Evolutionary conservation across 2,329 filamentous ascomycete genomes (phyloP), one percentile per base, ranked within the genome.

Genomic region (Verticillium zaregamsianum): DNA sequence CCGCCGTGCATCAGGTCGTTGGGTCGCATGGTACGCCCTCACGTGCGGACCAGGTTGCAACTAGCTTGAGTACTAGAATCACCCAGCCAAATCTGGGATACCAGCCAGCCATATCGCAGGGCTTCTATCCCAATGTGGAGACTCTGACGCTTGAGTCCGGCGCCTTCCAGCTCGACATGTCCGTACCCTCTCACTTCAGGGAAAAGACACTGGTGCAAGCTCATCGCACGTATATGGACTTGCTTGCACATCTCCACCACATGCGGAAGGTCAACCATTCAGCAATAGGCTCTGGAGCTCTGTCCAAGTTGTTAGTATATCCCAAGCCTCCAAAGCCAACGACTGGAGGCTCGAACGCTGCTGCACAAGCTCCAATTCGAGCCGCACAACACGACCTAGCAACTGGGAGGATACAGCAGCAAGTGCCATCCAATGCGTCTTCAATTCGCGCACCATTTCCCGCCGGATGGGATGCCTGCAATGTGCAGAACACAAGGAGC

Each of bases 171-270:
- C 65, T 63, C 59, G 73, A 73, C 7, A 63, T 60, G 20, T 63
- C 71, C 17, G 69, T 74, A 3, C 73, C 74, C 17, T 60, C 70
- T 17, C 76, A 75, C 9, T 91, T 91, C 70, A 88, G 86, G 66
- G 90, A 92, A 65, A 89, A 86, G 65, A 85, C 86, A 2, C 76
- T 93, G 28, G 79, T 83, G 15, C 88, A 87, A 76, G 90, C 90
- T n/a, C 88, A 93, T 71, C 82, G 82, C 66, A 84, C 88, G 35
- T 93, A 93, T 73, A 80, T 90, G 57, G 88, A 92, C 65, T 80
- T 94, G 8, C 76, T 93, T 3, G 77, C 86, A 11, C 86, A 85
- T 65, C 78, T 91, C 7, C 86, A 90, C 64, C 82, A 85, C 59
- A 79, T 79, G 23, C 87, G 85, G 62, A 87, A 80, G 68, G 73